A percentile compares a stretch with the other conserved stretches of the same genome.
These are phyloP conservation scores for Cryptomeria japonica DNA, from an alignment of 75 land plant genomes.

Conservation along the genomic window DNA sequence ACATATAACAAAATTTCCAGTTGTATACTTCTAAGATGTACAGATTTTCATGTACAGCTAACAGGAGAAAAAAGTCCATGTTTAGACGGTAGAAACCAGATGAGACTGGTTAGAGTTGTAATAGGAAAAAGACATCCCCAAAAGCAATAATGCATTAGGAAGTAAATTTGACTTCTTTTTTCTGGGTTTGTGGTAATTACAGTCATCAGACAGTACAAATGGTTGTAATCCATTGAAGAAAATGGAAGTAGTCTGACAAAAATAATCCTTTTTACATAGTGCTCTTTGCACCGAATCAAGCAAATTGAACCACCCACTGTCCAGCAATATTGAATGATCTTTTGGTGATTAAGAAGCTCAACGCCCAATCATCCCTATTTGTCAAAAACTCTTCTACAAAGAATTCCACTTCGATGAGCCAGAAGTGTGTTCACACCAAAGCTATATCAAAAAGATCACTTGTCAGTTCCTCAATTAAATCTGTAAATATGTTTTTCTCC, in stretches of 20 bases:
- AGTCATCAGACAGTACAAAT: neutral
- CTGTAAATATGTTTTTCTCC: constrained; percentile 35
- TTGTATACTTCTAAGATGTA: neutral
- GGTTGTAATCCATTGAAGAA: neutral
- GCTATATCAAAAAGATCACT: constrained; percentile 24
- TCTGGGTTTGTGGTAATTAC: neutral
- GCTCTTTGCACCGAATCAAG: neutral
- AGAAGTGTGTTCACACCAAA: neutral
- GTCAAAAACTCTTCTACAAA: neutral
- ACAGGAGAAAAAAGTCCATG: neutral
- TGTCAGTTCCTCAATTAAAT: constrained; percentile 64
- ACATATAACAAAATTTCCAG: neutral
- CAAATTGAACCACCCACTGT: neutral
- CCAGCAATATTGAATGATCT: neutral
- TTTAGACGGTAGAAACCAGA: neutral
- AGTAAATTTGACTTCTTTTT: neutral
- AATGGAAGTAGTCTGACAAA: neutral
- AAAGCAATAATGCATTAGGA: neutral
- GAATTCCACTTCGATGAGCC: neutral
- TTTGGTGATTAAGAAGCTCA: neutral
- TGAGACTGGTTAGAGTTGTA: neutral
- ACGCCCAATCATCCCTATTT: neutral
- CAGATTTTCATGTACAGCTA: neutral
- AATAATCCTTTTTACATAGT: neutral
- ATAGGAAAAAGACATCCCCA: neutral